Base-by-base conservation (phyloP, 1,284 basidiomycete genomes). In the Tranzscheliella williamsii region DNA sequence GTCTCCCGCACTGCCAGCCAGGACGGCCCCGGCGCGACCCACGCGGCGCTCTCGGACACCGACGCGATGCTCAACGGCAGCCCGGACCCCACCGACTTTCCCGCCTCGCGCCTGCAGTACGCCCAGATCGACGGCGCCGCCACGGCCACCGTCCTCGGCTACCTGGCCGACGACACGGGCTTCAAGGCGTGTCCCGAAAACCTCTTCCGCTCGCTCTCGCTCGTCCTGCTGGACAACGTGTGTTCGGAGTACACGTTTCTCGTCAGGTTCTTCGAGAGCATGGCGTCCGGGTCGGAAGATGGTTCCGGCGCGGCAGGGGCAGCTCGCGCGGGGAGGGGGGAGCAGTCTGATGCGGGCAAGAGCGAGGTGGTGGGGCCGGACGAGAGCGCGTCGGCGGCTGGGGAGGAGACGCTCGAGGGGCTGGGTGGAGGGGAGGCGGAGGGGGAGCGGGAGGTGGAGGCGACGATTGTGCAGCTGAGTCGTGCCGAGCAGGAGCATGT, bases 191-290 rank as follows among this genome's bases (percentile, higher is more conserved):
- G 63, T 34, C 64, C 70, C 9, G 75, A 77, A 34, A 64, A 67
- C 32, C 64, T 77, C 1, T 77, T 76, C 36, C 63, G 74, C 21
- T 66, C 62, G 2, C 30, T 75, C 4, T 42, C 63, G 15, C 49
- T 76, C 27, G 72, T 73, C 11, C 34, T 76, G 31, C 24, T 72
- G 17, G 75, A 77, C 38, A 77, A 75, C 36, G 72, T 65, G 2
- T 74, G 72, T 38, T 67, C 70, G 12, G 75, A 77, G 45, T 76
- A 70, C 31, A 57, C 63, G 1, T 76, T 76, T 40, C 40, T 76
- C 11, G 70, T 70, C 4, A 50, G 74, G 8, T 76, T 74, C 58
- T 75, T 76, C 26, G 66, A 72, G 23, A 42, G 26, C 15, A 22
- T 60, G 21, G 36, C 23, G 5, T 17, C 15, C 13, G 32, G 32